A percentile compares a stretch with the other conserved stretches of the same genome.
phyloP scores from a whole-genome alignment of 768 basidiomycete species.

The Tephrocybe sp. region DNA sequence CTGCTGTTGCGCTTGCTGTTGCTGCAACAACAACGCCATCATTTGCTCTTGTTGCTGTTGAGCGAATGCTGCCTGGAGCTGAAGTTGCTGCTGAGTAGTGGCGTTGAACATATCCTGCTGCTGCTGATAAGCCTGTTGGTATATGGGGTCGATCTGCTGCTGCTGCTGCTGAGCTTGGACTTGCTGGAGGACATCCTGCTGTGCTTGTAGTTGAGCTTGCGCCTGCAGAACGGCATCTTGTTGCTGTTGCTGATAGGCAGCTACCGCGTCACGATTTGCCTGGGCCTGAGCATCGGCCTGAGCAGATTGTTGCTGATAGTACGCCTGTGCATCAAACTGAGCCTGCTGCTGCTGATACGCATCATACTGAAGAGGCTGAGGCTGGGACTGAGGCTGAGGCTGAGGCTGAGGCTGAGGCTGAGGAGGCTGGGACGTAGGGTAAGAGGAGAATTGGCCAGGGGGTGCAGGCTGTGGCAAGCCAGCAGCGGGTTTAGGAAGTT shows the following conservation, averaged over 20 bases:
- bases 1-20: background rate
- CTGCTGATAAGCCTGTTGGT: constrained; percentile 11
- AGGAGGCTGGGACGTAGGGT: background rate
- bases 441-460: background rate
- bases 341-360: constrained; percentile 16
- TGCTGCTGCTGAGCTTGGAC: constrained; percentile 19
- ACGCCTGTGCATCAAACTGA: background rate
- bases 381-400: background rate
- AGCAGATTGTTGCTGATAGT: constrained; percentile 1
- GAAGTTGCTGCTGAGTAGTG: background rate
- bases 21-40: background rate
- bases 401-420: background rate
- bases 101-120: constrained; percentile 5
- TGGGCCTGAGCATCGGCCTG: constrained; percentile 7
- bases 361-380: background rate
- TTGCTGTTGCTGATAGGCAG: constrained; percentile 13
- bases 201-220: constrained; percentile 13
- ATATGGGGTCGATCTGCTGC: constrained; percentile 11
- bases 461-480: background rate
- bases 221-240: background rate
- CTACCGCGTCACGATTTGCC: constrained; percentile 16
- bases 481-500: background rate
- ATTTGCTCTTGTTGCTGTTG: background rate
- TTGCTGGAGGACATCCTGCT: constrained; percentile 11
- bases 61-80: background rate